Evolutionary conservation across 2,329 filamentous ascomycete species (phyloP).

Genomic region (Pseudopyrenochaeta lycopersici): DNA sequence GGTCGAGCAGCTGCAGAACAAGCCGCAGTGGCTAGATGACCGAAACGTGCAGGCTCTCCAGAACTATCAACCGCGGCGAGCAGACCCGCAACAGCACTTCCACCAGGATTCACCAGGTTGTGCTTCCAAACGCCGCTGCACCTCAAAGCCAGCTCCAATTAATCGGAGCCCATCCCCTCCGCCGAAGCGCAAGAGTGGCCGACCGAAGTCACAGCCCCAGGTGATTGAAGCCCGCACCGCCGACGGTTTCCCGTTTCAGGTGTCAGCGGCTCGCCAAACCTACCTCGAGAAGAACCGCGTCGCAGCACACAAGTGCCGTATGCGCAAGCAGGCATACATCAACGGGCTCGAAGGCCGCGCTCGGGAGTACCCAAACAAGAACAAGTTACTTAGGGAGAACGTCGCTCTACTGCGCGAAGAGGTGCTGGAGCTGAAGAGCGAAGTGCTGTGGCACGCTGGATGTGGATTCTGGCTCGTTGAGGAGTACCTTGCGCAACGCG

Average conservation of each 20-base stretch:
- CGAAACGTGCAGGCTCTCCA: no score
- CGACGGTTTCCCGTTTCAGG: no score
- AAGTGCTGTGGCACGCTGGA: conserved; percentile 47
- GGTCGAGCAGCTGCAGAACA: conserved; percentile 39
- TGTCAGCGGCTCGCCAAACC: conserved; percentile 45
- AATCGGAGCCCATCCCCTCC: conserved; percentile 13
- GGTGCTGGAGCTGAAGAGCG: conserved; percentile 48
- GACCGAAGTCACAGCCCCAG: conserved; percentile 46
- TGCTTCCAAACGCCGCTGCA: conserved; percentile 40
- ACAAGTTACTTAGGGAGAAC: conserved; percentile 46
- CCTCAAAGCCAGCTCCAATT: conserved; percentile 22
- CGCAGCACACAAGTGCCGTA: conserved; percentile 77
- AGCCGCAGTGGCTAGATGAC: conserved; percentile 29
- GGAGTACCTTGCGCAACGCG: conserved; percentile 48
- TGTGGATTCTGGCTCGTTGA: conserved; percentile 50
- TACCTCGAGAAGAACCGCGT: conserved; percentile 74
- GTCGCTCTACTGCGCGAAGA: conserved; percentile 47
- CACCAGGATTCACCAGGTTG: conserved; percentile 13
- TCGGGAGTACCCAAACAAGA: conserved; percentile 48
- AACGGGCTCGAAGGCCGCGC: conserved; percentile 59
- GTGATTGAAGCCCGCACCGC: conserved; percentile 41
- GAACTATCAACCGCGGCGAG: no score
- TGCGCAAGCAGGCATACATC: conserved; percentile 71
- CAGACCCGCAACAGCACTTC: conserved; percentile 7
- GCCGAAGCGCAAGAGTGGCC: conserved; percentile 47